Conservation (phyloP, 2,329 filamentous ascomycete species). For the Penicillium sp. region DNA sequence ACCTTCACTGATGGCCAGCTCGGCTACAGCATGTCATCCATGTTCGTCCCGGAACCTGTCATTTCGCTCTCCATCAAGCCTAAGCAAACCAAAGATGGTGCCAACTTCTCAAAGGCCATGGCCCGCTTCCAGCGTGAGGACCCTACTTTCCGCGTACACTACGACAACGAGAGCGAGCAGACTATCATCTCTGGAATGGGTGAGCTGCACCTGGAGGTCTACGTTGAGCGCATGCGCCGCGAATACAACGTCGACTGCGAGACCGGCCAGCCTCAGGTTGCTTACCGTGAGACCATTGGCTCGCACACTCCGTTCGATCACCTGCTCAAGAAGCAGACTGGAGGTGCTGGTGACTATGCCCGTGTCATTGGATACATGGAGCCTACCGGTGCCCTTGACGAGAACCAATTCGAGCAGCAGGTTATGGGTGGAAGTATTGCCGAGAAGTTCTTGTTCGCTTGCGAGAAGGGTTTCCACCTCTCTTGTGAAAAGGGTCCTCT, state of each 20-base stretch:
- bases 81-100: constrained; percentile 83
- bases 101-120: constrained; percentile 98
- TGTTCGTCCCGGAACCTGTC: constrained; percentile 95
- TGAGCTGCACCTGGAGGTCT: constrained; percentile 93
- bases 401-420: constrained; percentile 80
- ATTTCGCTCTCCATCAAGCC: constrained; percentile 97
- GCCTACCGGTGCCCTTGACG: constrained; percentile 63
- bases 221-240: constrained; percentile 91
- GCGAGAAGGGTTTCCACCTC: constrained; percentile 86
- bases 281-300: constrained; percentile 91
- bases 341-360: constrained; percentile 91
- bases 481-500: constrained; percentile 82
- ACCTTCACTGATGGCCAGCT: constrained; percentile 93
- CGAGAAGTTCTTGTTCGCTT: constrained; percentile 92
- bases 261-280: constrained; percentile 94
- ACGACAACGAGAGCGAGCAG: constrained; percentile 87
- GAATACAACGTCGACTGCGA: constrained; percentile 95
- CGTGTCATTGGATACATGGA: constrained; percentile 90
- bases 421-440: constrained; percentile 86
- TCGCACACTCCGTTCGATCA: constrained; percentile 80
- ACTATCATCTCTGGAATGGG: constrained; percentile 99
- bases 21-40: constrained; percentile 93
- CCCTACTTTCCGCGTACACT: constrained; percentile 91
- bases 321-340: constrained; percentile 88
- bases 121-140: constrained; percentile 98